Base-by-base conservation (phyloP, 768 basidiomycete species). In the Suillus bovinus region DNA sequence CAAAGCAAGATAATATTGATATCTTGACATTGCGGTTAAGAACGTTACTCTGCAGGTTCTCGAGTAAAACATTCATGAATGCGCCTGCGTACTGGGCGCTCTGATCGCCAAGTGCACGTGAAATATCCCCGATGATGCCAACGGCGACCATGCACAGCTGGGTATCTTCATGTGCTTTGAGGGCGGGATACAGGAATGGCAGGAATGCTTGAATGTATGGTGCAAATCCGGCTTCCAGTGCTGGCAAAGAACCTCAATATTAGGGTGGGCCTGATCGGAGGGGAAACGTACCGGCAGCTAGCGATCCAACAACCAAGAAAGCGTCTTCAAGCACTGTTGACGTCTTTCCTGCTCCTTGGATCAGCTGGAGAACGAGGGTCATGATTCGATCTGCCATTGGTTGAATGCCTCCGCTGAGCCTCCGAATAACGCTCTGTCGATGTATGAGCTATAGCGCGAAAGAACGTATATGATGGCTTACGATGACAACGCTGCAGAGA, bases 271-370 rank as follows among this genome's bases (percentile, higher is more conserved):
- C 5, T 27, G 11, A 20, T 3, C 7, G 42, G 22, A 42, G 42
- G 65, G 2, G 41, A 56, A 38, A n/a, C 81, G 57, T 71, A 85
- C 91, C 88, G 54, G 88, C 82, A 33, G 92, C 90, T 36, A 99
- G 79, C 17, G 95, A 86, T 17, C 97, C 97, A 46, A 96, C 87
- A 41, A 94, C 90, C 41, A 98, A 83, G 84, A 99, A 97, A 2
- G 94, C 94, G 70, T 99, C 97, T 71, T 99, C 97, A 34, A 98
- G 84, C 16, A 99, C 85, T 0, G 95, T 97, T 9, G 96, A 94
- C 6, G 94, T 92, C 78, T 95, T 98, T 50, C 94, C 89, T 29
- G 94, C 91, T 29, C 88, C 84, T 69, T 87, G 85, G 65, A 98
- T 93, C 53, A 99, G 84, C 66, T 87, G 86, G 7, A 99, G 82